phyloP scores from a whole-genome alignment of 192 early-diverging fungal species.

The Lunasporangiospora selenospora region DNA sequence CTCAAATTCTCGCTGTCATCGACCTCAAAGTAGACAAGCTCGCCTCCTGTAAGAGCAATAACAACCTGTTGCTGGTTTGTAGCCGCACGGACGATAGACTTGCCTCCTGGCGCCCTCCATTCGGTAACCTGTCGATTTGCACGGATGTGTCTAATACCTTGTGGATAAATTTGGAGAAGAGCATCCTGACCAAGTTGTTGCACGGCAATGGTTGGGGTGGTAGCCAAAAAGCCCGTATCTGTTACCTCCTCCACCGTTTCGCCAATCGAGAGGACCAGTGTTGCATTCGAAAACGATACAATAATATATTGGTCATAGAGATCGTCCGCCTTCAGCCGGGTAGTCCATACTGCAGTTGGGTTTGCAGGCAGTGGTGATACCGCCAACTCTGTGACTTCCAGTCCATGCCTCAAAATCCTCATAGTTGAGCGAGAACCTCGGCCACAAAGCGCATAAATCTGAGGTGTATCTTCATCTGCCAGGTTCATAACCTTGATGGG shows the following conservation, averaged over 20 bases:
- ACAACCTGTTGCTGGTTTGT: constrained; percentile 85
- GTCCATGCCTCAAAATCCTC: constrained; percentile 88
- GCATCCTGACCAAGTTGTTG: constrained; percentile 88
- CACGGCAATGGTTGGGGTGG: constrained; percentile 85
- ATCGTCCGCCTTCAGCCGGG: constrained; percentile 53
- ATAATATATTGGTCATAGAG: constrained; percentile 83
- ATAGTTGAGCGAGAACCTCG: constrained; percentile 82
- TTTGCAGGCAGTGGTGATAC: constrained; percentile 92
- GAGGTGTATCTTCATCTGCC: constrained; percentile 90
- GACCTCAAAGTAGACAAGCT: constrained; percentile 94
- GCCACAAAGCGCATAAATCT: constrained; percentile 92
- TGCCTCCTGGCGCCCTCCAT: constrained; percentile 87
- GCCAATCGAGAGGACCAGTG: constrained; percentile 90
- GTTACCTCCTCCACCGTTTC: constrained; percentile 93
- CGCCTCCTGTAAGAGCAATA: constrained; percentile 83
- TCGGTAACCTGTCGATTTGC: constrained; percentile 89
- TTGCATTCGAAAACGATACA: constrained; percentile 92
- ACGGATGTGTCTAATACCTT: constrained; percentile 89
- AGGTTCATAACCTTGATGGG: constrained; percentile 88
- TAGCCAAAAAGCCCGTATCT: constrained; percentile 87
- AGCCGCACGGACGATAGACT: constrained; percentile 77
- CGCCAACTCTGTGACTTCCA: constrained; percentile 92
- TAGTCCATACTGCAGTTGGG: constrained; percentile 92
- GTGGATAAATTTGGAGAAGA: constrained; percentile 86
- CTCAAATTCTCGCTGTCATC: constrained; percentile 81